phyloP scores from a whole-genome alignment of 208 protist genomes.

The Wallacemonas sp. region DNA sequence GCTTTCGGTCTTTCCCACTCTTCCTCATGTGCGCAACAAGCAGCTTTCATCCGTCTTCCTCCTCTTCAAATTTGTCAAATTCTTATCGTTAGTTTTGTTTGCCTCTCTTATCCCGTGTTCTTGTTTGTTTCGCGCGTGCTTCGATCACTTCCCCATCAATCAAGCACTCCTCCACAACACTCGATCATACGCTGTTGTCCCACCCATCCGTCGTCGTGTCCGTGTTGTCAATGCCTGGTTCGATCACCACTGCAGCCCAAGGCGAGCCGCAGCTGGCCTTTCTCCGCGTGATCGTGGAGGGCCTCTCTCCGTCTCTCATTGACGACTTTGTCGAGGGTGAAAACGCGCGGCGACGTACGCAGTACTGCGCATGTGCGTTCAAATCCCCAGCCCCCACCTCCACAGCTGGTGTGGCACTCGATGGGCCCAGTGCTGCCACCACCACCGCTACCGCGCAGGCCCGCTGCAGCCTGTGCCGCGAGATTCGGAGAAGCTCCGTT shows the following conservation, averaged over 20 bases:
- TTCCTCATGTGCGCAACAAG: background rate
- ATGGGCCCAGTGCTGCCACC: background rate
- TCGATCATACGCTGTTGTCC: no score
- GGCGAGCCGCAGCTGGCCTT: background rate
- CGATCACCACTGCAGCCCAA: background rate
- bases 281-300: conserved; percentile 7
- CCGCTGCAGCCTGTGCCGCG: background rate
- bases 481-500: conserved; percentile 22
- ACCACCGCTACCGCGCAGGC: no score
- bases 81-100: no score
- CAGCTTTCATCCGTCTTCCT: no score
- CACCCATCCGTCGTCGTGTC: no score
- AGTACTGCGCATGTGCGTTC: conserved; percentile 31
- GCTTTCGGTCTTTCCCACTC: background rate
- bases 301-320: conserved; percentile 22
- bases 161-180: no score
- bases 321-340: conserved; percentile 30
- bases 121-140: no score
- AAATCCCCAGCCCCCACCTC: background rate
- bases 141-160: no score
- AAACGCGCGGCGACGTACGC: conserved; percentile 21
- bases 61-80: no score
- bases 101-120: no score
- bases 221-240: background rate
- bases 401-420: background rate